These are phyloP conservation scores for Protomyces inouyei DNA, from an alignment of 1,139 yeast genomes.

Conservation along the genomic window DNA sequence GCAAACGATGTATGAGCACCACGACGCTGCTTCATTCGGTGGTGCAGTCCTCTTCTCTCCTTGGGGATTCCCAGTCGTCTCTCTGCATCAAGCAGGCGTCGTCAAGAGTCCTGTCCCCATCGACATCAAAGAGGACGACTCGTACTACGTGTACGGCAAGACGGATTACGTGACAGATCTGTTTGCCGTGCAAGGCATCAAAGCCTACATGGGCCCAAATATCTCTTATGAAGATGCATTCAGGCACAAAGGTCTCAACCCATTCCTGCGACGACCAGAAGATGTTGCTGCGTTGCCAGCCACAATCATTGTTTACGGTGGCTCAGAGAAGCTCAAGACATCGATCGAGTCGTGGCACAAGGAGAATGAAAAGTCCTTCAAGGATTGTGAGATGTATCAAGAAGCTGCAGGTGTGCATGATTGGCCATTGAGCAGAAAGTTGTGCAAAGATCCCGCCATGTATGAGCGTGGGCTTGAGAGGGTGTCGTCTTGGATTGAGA, in stretches of 20 bases:
- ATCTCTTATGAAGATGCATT: slow-evolving; percentile 6
- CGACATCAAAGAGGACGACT: not conserved
- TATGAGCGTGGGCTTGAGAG: slow-evolving; percentile 7
- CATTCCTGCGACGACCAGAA: slow-evolving; percentile 4
- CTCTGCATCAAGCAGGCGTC: not conserved
- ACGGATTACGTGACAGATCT: slow-evolving; percentile 2
- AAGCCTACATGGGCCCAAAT: slow-evolving; percentile 5
- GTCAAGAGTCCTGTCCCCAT: not conserved
- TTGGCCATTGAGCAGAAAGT: slow-evolving; percentile 1
- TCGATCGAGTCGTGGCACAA: not conserved
- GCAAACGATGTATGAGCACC: slow-evolving; percentile 15
- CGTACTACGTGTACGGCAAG: not conserved
- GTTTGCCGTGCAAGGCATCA: slow-evolving; percentile 9
- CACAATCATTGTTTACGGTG: slow-evolving; percentile 8
- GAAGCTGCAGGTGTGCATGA: slow-evolving; percentile 19
- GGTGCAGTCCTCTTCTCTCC: slow-evolving; percentile 23
- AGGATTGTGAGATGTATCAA: not conserved
- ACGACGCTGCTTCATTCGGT: not conserved
- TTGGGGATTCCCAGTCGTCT: slow-evolving; percentile 16
- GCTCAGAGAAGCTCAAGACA: slow-evolving; percentile 3
- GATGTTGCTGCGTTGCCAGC: slow-evolving; percentile 5
- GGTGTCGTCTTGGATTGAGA: slow-evolving; percentile 11
- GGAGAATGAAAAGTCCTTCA: not conserved
- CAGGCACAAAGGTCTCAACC: slow-evolving; percentile 6
- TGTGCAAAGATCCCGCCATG: not conserved